phyloP scores from a whole-genome alignment of 768 basidiomycete species.

The Lyophyllum decastes region DNA sequence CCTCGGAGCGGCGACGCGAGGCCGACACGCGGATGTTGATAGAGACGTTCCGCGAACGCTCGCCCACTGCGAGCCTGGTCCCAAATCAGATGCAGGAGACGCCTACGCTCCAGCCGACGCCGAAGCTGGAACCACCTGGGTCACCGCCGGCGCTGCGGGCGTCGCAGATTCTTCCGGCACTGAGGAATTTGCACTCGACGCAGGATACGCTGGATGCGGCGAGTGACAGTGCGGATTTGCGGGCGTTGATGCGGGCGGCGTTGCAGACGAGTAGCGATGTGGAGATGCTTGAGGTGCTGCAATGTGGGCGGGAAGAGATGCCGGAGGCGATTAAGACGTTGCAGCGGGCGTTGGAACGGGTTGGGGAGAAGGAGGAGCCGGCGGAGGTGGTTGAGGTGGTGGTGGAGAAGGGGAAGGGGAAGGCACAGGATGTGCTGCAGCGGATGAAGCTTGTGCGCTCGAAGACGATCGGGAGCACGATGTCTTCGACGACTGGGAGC shows the following conservation, averaged over 20 bases:
- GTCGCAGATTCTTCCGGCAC: conserved; percentile 21
- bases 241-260: conserved; percentile 59
- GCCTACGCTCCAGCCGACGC: conserved; percentile 9
- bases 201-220: conserved; percentile 52
- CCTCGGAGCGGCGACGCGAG: conserved; percentile 33
- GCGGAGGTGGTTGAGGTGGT: not conserved
- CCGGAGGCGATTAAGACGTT: conserved; percentile 82
- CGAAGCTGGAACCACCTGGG: not conserved
- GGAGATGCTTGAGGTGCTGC: conserved; percentile 62
- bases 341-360: conserved; percentile 62
- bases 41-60: conserved; percentile 23
- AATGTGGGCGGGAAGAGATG: conserved; percentile 67
- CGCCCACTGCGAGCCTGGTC: not conserved
- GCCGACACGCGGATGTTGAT: conserved; percentile 20
- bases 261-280: conserved; percentile 60
- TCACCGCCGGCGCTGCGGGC: conserved; percentile 9
- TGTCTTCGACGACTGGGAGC: not conserved
- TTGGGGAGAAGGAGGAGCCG: conserved; percentile 27
- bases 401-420: not conserved
- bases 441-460: not conserved
- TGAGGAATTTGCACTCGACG: conserved; percentile 24
- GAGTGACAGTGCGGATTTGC: conserved; percentile 55
- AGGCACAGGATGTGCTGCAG: not conserved
- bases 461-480: not conserved
- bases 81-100: not conserved